phyloP scores from a whole-genome alignment of 169 alveolate species.

The Cryptosporidium muris region DNA sequence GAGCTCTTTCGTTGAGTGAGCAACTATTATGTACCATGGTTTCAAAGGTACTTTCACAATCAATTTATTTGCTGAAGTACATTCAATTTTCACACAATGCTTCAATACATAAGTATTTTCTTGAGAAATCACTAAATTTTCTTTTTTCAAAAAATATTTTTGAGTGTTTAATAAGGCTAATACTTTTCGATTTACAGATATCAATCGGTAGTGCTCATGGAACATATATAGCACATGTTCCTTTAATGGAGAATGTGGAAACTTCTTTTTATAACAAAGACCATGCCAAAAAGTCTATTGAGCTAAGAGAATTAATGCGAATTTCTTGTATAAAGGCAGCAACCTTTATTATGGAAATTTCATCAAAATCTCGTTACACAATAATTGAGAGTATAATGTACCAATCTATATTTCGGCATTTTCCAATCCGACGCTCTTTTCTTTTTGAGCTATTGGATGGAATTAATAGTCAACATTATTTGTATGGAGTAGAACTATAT shows the following conservation, averaged over 20 bases:
- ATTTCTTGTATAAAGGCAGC: slow-evolving; percentile 25
- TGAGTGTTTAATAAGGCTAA: slow-evolving; percentile 30
- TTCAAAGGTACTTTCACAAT: slow-evolving; percentile 36
- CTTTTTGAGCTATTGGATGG: slow-evolving; percentile 49
- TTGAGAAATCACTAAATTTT: slow-evolving; percentile 30
- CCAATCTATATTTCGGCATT: slow-evolving; percentile 48
- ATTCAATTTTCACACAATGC: slow-evolving; percentile 42
- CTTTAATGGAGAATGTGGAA: slow-evolving; percentile 27
- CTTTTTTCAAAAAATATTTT: slow-evolving; percentile 15
- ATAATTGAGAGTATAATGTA: slow-evolving; percentile 42
- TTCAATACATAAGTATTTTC: slow-evolving; percentile 32
- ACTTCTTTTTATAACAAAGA: slow-evolving; percentile 3
- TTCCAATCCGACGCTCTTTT: slow-evolving; percentile 63
- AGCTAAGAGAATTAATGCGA: slow-evolving; percentile 57
- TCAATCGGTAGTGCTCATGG: slow-evolving; percentile 68
- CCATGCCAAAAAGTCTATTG: slow-evolving; percentile 56
- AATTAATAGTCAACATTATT: slow-evolving; percentile 45
- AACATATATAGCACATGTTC: slow-evolving; percentile 57
- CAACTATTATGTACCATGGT: slow-evolving; percentile 43
- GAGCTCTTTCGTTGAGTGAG: slow-evolving; percentile 22
- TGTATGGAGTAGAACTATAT: slow-evolving; percentile 43
- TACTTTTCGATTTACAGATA: slow-evolving; percentile 49
- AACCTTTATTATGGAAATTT: slow-evolving; percentile 41
- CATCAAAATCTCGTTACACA: slow-evolving; percentile 26
- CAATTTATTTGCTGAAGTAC: slow-evolving; percentile 13